Base-by-base conservation (phyloP, 108 stramenopile species). In the Thalassiosira profunda region DNA sequence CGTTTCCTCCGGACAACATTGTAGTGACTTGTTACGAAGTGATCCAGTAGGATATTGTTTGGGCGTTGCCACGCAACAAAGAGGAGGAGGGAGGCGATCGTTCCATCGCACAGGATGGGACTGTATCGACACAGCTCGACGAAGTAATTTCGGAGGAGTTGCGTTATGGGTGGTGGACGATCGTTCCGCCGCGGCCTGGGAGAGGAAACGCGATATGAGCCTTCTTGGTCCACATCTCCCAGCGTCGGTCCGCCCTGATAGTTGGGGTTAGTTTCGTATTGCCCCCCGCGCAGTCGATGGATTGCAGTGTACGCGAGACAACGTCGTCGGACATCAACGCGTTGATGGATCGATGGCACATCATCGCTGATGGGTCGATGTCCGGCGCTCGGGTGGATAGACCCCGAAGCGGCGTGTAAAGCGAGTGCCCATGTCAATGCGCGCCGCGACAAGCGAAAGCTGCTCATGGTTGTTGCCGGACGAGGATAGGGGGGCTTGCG, bases 51-150 rank as follows among this genome's bases (percentile, higher is more conserved):
- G 15, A 81, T 58, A 28, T 36, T 58, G 4, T 21, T 24, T 43
- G 82, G 74, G 6, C 87, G 56, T 70, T 84, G 79, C 86, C 87
- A 88, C 35, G 81, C 21, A 5, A 84, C 8, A 72, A 88, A 91
- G 8, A 85, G 52, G 24, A 72, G 26, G 15, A 79, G 33, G 14
- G 78, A 79, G 11, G 65, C 17, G 18, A 43, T 37, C 33, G 67
- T 47, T 23, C 67, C 72, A 29, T 62, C 49, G 21, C 58, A 74
- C 11, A 79, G 26, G 11, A 68, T 79, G n/a, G 78, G 78, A 57
- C 78, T 79, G 58, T 48, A 74, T 20, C 34, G 20, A 3, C 43
- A 49, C 2, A 79, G 57, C 15, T 58, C 51, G 4, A 21, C 35
- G 33, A 63, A 41, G 44, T 74, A 79, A 38, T 79, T 42, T 23